Conservation (phyloP, 179 eudicot genomes). For the Silene noctiflora region DNA sequence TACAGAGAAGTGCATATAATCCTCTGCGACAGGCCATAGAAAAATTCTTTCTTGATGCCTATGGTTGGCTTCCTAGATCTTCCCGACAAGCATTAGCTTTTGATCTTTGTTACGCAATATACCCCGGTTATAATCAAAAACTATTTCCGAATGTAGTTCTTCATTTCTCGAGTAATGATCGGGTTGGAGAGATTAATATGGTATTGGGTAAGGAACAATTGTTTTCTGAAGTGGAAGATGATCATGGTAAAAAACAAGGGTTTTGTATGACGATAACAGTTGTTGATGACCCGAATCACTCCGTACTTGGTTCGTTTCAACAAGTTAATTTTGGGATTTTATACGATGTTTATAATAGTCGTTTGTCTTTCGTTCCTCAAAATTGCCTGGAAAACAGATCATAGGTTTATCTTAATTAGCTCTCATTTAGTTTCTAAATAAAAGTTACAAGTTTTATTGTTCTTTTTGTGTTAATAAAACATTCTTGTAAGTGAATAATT, state of each 20-base stretch:
- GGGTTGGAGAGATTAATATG: background rate
- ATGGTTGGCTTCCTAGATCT: background rate
- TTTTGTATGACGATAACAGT: background rate
- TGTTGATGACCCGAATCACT: slow-evolving; percentile 4
- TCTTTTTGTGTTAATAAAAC: no score
- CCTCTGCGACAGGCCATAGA: background rate
- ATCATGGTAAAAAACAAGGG: background rate
- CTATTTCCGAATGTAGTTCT: background rate
- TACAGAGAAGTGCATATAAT: background rate
- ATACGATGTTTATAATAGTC: slow-evolving; percentile 4
- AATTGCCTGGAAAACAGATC: background rate
- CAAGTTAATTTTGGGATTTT: slow-evolving; percentile 4
- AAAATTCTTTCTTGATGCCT: background rate
- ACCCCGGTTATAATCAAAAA: background rate
- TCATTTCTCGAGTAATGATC: background rate
- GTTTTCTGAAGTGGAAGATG: background rate
- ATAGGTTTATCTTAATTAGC: no score
- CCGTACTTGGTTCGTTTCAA: slow-evolving; percentile 15
- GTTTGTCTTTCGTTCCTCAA: background rate
- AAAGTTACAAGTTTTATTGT: no score
- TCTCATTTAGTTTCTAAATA: no score
- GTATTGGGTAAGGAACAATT: background rate
- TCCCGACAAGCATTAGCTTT: background rate
- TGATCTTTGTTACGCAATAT: background rate
- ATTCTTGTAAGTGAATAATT: no score